Conservation (phyloP, 352 stramenopile genomes). For the Globisporangium rhizosaccharum region DNA sequence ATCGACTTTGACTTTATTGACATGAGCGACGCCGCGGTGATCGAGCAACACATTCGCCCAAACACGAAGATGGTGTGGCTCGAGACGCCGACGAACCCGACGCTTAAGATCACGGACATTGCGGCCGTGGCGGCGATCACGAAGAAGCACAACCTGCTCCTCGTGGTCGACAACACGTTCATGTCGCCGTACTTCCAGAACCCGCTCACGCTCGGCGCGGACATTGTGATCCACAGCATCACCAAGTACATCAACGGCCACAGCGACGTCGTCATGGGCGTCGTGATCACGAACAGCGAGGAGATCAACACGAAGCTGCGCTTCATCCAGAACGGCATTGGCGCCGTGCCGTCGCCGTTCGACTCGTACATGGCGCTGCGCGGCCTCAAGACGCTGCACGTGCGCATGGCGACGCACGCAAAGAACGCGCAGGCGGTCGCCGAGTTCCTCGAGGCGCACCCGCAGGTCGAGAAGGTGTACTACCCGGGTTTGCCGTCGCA, state of each 20-base stretch:
- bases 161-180: constrained; percentile 95
- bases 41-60: constrained; percentile 76
- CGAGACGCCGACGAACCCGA: constrained; percentile 93
- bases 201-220: constrained; percentile 87
- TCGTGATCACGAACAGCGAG: constrained; percentile 89
- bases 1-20: constrained; percentile 94
- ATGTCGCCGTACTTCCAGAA: constrained; percentile 92
- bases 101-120: constrained; percentile 94
- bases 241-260: constrained; percentile 97
- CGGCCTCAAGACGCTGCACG: constrained; percentile 93
- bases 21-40: constrained; percentile 80
- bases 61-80: constrained; percentile 94
- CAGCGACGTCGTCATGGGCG: constrained; percentile 91
- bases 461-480: constrained; percentile 88
- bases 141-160: constrained; percentile 84
- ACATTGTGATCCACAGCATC: constrained; percentile 92
- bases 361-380: constrained; percentile 93
- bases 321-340: constrained; percentile 93
- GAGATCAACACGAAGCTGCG: constrained; percentile 92
- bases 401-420: constrained; percentile 93
- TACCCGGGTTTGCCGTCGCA: constrained; percentile 91
- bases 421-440: constrained; percentile 93
- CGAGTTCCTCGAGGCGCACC: constrained; percentile 85
- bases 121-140: constrained; percentile 86
- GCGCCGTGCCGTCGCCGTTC: constrained; percentile 89